Conservation (phyloP, 2,329 filamentous ascomycete genomes). For the Lecanicillium sp. region DNA sequence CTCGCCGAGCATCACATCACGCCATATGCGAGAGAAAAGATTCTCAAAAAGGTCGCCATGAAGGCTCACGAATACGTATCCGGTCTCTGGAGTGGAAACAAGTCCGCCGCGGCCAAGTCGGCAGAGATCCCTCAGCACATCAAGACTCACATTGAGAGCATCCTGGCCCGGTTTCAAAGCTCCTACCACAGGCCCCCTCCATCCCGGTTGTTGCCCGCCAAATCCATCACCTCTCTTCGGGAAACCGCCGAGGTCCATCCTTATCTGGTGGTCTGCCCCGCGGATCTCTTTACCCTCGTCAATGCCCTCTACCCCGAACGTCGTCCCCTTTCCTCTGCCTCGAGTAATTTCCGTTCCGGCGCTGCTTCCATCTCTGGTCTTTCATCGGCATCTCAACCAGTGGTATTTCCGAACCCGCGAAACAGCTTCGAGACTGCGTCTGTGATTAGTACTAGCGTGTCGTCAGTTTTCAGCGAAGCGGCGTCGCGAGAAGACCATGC, state of each 20-base stretch:
- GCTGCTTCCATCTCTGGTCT: slow-evolving; percentile 63
- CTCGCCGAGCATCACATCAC: slow-evolving; percentile 90
- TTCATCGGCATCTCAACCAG: slow-evolving; percentile 61
- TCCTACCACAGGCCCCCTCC: slow-evolving; percentile 42
- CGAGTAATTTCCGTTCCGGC: slow-evolving; percentile 57
- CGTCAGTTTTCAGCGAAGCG: slow-evolving; percentile 64
- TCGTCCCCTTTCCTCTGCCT: slow-evolving; percentile 57
- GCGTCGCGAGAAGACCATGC: slow-evolving; percentile 59
- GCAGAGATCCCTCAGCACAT: slow-evolving; percentile 53
- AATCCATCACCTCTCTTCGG: slow-evolving; percentile 64
- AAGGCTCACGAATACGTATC: slow-evolving; percentile 74
- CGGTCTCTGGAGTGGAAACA: slow-evolving; percentile 66
- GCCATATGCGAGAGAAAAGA: slow-evolving; percentile 80
- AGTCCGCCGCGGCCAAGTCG: slow-evolving; percentile 45
- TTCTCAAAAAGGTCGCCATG: slow-evolving; percentile 71
- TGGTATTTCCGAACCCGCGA: slow-evolving; percentile 52
- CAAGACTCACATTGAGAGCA: slow-evolving; percentile 64
- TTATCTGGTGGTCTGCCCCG: slow-evolving; percentile 72
- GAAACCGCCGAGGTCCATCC: slow-evolving; percentile 75
- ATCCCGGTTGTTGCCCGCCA: slow-evolving; percentile 61
- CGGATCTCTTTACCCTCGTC: slow-evolving; percentile 73
- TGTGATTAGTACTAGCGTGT: slow-evolving; percentile 65
- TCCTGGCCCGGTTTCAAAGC: slow-evolving; percentile 58
- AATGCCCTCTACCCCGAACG: slow-evolving; percentile 78
- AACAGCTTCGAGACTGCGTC: slow-evolving; percentile 61